Base-by-base conservation (phyloP, 352 stramenopile species). In the Phytophthora kernoviae region DNA sequence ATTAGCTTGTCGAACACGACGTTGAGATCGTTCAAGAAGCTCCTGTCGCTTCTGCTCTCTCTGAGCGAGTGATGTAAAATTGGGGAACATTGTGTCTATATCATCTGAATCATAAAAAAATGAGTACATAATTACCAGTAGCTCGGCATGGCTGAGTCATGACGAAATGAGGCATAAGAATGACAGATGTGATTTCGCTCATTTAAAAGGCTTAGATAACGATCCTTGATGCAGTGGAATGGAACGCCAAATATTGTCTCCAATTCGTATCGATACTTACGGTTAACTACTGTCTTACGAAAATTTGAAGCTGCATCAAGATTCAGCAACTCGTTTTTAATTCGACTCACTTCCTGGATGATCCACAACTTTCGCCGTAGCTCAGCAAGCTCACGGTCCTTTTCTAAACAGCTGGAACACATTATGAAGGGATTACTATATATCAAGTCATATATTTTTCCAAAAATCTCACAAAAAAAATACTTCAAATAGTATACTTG, bases 81-180 rank as follows among this genome's bases (percentile, higher is more conserved):
- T 56, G 14, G 62, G 54, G 27, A 58, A 70, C 62, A 70, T 70
- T n/a, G 46, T 65, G 30, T n/a, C n/a, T n/a, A n/a, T n/a, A 30
- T 11, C 10, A 11, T 32, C 18, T 21, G 24, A 37, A 41, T 41
- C 44, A 47, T 56, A 39, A 56, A 47, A 40, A n/a, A n/a, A n/a
- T n/a, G n/a, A n/a, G n/a, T n/a, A n/a, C n/a, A n/a, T n/a, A n/a
- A n/a, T n/a, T n/a, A n/a, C n/a, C n/a, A n/a, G n/a, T n/a, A n/a
- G n/a, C n/a, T n/a, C n/a, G n/a, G 37, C 50, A 49, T 58, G 12
- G 46, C 36, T 18, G 41, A 59, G 22, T 59, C 41, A 18, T 59
- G 52, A 22, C 26, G 15, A 51, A 39, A 39, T 20, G 52, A 6
- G n/a, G n/a, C n/a, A n/a, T n/a, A n/a, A n/a, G n/a, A n/a, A n/a